Evolutionary conservation across 2,329 filamentous ascomycete species (phyloP).

Genomic region (Claviceps paspali): DNA sequence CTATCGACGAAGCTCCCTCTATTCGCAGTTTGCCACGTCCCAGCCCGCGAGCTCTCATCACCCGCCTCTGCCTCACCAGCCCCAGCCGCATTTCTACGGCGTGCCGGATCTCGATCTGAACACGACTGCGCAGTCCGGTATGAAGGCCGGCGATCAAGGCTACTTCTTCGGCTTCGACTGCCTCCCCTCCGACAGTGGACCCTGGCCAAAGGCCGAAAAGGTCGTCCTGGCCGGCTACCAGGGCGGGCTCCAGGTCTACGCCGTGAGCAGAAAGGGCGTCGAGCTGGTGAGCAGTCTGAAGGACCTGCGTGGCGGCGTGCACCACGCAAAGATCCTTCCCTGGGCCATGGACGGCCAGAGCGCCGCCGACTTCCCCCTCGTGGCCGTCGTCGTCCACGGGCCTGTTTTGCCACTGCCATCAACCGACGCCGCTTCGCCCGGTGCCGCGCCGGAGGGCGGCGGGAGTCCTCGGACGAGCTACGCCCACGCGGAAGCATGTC

Average conservation of each 20-base stretch:
- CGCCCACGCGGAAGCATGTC: constrained; percentile 21
- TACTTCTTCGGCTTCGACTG: constrained; percentile 74
- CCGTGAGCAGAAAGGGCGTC: constrained; percentile 55
- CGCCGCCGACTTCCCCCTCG: constrained; percentile 48
- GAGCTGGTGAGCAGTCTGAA: constrained; percentile 56
- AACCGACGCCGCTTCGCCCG: constrained; percentile 21
- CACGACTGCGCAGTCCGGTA: constrained; percentile 35
- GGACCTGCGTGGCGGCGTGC: constrained; percentile 64
- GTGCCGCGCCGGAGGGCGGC: constrained; percentile 24
- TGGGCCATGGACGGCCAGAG: constrained; percentile 43
- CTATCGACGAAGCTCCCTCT: constrained; percentile 31
- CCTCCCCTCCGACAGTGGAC: constrained; percentile 31
- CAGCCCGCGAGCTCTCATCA: constrained; percentile 29
- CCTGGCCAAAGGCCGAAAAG: constrained; percentile 35
- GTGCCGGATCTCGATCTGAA: constrained; percentile 62
- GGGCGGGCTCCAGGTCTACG: constrained; percentile 62
- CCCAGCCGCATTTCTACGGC: constrained; percentile 64
- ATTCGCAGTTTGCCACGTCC: constrained; percentile 30
- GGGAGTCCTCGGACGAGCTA: constrained; percentile 25
- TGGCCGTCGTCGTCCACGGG: constrained; percentile 70
- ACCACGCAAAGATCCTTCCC: constrained; percentile 69
- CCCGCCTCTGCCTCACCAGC: constrained; percentile 58
- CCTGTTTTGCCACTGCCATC: constrained; percentile 38
- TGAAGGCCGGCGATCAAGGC: constrained; percentile 51
- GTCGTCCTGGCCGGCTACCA: constrained; percentile 66